A percentile compares a stretch with the other conserved stretches of the same genome.
phyloP scores from a whole-genome alignment of 2,329 filamentous ascomycete species.

The Paracorniculantispora psalliotae region DNA sequence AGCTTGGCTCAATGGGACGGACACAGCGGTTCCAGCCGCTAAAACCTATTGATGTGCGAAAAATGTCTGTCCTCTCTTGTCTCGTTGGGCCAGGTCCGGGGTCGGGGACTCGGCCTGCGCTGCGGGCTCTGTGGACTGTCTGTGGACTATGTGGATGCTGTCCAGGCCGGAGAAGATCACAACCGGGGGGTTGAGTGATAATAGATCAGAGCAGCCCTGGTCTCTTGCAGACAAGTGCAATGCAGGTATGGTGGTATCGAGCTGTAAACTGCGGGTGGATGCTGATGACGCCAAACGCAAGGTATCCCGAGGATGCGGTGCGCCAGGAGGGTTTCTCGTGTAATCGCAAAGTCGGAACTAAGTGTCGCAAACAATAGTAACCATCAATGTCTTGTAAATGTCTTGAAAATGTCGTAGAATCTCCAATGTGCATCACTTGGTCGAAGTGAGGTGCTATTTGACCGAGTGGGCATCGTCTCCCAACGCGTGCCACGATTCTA shows the following conservation, averaged over 20 bases:
- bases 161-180: background rate
- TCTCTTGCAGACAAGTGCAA: background rate
- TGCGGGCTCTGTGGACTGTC: no score
- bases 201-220: background rate
- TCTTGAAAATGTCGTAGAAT: background rate
- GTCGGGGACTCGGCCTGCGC: no score
- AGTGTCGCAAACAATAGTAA: no score
- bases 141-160: no score
- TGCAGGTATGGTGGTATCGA: background rate
- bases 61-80: background rate
- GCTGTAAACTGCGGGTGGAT: background rate
- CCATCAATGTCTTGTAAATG: no score
- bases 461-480: background rate
- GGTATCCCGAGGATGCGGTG: background rate
- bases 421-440: background rate
- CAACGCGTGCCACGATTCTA: no score
- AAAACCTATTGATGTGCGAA: background rate
- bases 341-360: no score
- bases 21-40: background rate
- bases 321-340: background rate
- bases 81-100: background rate
- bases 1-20: background rate
- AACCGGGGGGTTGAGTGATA: background rate
- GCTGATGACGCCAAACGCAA: background rate
- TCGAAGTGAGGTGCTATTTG: background rate